Evolutionary conservation across 139 green algal genomes (phyloP).

Genomic region (Gonium pectorale): DNA sequence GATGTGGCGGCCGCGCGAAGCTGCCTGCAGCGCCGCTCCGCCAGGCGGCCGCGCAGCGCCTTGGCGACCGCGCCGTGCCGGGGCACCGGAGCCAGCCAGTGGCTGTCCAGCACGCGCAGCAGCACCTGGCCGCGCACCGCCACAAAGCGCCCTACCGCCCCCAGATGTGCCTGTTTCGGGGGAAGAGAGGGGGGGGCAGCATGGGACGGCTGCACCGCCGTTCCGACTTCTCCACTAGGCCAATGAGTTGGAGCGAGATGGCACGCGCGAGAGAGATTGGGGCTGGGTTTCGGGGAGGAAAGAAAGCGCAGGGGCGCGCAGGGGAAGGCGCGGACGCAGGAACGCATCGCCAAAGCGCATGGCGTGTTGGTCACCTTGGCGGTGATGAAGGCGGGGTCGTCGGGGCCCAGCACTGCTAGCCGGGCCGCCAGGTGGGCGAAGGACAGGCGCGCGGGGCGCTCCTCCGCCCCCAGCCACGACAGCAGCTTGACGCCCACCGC

Average conservation of each 20-base stretch:
- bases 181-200: too few relatives aligned
- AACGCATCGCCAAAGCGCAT: too few relatives aligned
- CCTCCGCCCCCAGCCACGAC: conserved; percentile 62
- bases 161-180: too few relatives aligned
- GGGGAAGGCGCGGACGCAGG: too few relatives aligned
- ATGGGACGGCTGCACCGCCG: too few relatives aligned
- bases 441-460: conserved; percentile 72
- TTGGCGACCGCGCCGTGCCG: conserved; percentile 77
- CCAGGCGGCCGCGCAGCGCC: conserved; percentile 79
- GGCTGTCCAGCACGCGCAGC: conserved; percentile 66
- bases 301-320: too few relatives aligned
- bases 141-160: conserved; percentile 89
- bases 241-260: too few relatives aligned
- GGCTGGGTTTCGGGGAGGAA: too few relatives aligned
- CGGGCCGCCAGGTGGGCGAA: conserved; percentile 79
- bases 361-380: too few relatives aligned
- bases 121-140: conserved; percentile 96
- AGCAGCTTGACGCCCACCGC: conserved; percentile 74
- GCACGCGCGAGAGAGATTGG: too few relatives aligned
- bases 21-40: conserved; percentile 83
- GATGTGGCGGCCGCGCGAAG: too few relatives aligned
- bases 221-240: too few relatives aligned
- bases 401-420: conserved; percentile 51
- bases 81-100: conserved; percentile 65
- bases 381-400: background rate